phyloP scores from a whole-genome alignment of 2,329 filamentous ascomycete genomes.

The Arthrobotrys sinensis region DNA sequence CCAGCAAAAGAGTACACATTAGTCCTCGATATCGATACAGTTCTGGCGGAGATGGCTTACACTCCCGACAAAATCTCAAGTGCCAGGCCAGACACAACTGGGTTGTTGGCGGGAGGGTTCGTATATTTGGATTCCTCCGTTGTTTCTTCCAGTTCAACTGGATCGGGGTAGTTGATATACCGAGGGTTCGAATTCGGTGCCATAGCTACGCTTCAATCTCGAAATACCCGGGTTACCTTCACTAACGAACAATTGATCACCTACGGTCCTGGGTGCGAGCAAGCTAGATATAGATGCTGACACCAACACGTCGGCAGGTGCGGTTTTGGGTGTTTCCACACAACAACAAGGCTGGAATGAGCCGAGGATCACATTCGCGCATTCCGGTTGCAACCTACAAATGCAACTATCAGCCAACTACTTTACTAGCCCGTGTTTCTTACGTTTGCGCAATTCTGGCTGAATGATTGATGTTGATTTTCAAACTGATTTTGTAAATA shows the following conservation, averaged over 20 bases:
- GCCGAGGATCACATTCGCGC: too few species aligned
- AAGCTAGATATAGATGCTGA: too few species aligned
- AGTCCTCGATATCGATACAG: background rate
- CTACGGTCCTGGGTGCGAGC: too few species aligned
- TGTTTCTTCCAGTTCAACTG: constrained; percentile 38
- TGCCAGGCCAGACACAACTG: constrained; percentile 43
- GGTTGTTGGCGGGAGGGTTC: constrained; percentile 50
- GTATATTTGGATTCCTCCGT: constrained; percentile 48
- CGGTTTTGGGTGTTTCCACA: too few species aligned
- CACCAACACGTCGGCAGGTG: too few species aligned
- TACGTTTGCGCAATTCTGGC: too few species aligned
- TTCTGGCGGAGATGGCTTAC: constrained; percentile 29
- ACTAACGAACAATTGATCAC: background rate
- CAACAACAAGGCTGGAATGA: too few species aligned
- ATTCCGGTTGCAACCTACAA: background rate
- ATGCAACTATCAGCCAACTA: background rate
- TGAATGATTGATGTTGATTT: too few species aligned
- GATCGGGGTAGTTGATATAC: constrained; percentile 54
- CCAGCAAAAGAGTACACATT: background rate
- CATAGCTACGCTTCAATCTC: constrained; percentile 7
- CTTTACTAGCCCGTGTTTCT: too few species aligned
- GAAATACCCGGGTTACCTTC: background rate
- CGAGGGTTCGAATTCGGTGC: constrained; percentile 35
- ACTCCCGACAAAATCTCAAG: constrained; percentile 43
- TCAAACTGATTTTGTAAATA: too few species aligned